Percentiles rank a stretch among this genome's conserved stretches.
phyloP scores from a whole-genome alignment of 169 alveolate genomes.

The Haemoproteus tartakovskyi region DNA sequence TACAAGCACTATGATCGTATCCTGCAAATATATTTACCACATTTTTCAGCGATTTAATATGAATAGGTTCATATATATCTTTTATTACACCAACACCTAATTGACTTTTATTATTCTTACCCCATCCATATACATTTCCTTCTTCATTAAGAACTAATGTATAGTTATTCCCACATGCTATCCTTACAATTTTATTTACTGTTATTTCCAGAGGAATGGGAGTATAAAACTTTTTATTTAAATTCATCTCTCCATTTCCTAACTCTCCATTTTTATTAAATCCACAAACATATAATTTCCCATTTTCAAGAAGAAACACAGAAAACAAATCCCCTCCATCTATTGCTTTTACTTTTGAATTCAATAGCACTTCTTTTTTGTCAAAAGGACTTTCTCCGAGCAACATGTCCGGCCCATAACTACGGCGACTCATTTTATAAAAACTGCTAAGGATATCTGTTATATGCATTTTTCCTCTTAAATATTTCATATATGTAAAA shows the following conservation, averaged over 20 bases:
- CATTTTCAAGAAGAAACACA: conserved; percentile 82
- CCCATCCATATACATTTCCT: conserved; percentile 86
- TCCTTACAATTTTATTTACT: conserved; percentile 68
- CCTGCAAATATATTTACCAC: conserved; percentile 84
- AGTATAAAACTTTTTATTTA: conserved; percentile 27
- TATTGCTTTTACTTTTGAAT: conserved; percentile 69
- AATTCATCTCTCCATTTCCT: conserved; percentile 73
- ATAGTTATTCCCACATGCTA: conserved; percentile 89
- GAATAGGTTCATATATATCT: conserved; percentile 77
- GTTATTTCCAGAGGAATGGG: conserved; percentile 38
- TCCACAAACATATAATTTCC: conserved; percentile 92
- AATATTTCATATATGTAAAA: conserved; percentile 7
- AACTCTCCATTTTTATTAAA: conserved; percentile 90
- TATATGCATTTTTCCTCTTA: conserved; percentile 23
- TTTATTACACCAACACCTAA: conserved; percentile 76
- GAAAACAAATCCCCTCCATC: conserved; percentile 88
- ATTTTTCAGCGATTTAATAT: conserved; percentile 72
- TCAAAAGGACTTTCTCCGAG: neutral
- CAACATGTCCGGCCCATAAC: neutral
- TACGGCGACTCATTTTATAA: conserved; percentile 8
- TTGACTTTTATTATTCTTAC: conserved; percentile 75
- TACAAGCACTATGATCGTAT: conserved; percentile 83
- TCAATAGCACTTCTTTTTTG: conserved; percentile 12
- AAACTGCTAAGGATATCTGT: conserved; percentile 3
- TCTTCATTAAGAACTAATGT: conserved; percentile 79